These are phyloP conservation scores for Brachypodium distachyon DNA, from an alignment of 202 grass and related monocot species.

Conservation along the genomic window DNA sequence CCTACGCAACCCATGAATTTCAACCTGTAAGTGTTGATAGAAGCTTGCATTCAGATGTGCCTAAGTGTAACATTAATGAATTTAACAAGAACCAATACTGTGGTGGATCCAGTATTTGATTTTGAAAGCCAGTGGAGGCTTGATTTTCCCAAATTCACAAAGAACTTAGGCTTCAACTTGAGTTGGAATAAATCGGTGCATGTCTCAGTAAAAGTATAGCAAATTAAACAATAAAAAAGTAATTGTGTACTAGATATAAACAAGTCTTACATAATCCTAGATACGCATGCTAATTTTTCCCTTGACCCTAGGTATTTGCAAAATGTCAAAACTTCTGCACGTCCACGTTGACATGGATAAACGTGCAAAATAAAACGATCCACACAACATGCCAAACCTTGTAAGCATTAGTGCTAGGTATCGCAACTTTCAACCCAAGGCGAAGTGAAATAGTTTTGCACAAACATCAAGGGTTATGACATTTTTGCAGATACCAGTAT, in stretches of 20 bases:
- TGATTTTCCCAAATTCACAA: neutral
- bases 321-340: neutral
- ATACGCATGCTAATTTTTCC: neutral
- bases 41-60: neutral
- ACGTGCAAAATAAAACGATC: neutral
- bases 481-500: too few relatives aligned
- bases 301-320: neutral
- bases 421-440: too few relatives aligned
- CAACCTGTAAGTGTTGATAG: conserved; percentile 30
- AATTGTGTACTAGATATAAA: neutral
- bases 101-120: neutral
- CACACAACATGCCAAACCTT: too few relatives aligned
- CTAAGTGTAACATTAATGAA: neutral
- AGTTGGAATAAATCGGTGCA: neutral
- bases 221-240: neutral
- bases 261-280: neutral
- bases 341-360: neutral
- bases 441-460: neutral
- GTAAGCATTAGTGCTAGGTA: too few relatives aligned
- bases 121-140: neutral
- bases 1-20: conserved; percentile 30
- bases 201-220: neutral
- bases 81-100: neutral
- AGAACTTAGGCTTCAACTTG: neutral
- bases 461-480: neutral